Conservation (phyloP, 805 yeast species). For the Ogataea parapolymorpha region DNA sequence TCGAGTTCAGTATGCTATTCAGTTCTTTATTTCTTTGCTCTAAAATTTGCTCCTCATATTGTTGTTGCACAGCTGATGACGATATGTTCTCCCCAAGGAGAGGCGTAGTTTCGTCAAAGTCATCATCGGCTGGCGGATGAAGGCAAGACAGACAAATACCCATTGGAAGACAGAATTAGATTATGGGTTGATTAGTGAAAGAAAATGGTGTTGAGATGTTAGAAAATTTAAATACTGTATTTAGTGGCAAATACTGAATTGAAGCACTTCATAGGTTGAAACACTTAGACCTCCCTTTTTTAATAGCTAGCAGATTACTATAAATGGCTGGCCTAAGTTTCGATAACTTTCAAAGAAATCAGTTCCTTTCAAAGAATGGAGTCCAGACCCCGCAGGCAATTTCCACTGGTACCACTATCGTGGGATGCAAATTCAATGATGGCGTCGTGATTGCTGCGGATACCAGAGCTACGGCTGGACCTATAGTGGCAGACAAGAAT, state of each 20-base stretch:
- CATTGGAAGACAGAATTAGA: conserved; percentile 18
- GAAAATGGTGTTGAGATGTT: neutral
- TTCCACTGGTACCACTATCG: conserved; percentile 99
- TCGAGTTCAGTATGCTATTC: conserved; percentile 31
- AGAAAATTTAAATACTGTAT: too few relatives aligned
- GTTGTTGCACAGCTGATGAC: conserved; percentile 20
- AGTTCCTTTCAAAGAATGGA: conserved; percentile 63
- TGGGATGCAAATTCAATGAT: conserved; percentile 87
- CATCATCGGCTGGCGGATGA: conserved; percentile 18
- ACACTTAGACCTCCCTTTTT: too few relatives aligned
- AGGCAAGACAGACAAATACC: conserved; percentile 35
- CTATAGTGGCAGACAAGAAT: conserved; percentile 96
- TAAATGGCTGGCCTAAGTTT: conserved; percentile 86
- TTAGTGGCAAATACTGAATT: conserved; percentile 6
- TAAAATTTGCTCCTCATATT: conserved; percentile 23
- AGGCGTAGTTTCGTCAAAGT: conserved; percentile 29
- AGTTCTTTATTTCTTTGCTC: conserved; percentile 33
- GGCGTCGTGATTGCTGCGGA: conserved; percentile 99
- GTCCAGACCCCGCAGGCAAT: conserved; percentile 82
- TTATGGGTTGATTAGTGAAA: too few relatives aligned
- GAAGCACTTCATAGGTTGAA: too few relatives aligned
- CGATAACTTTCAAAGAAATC: conserved; percentile 91
- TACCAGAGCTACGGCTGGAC: conserved; percentile 96
- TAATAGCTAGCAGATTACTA: too few relatives aligned
- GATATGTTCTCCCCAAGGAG: conserved; percentile 22